Percentiles rank a stretch among this genome's conserved stretches.
Evolutionary conservation across 148 eudicot genomes (phyloP).

Genomic region (Camellia sinensis): DNA sequence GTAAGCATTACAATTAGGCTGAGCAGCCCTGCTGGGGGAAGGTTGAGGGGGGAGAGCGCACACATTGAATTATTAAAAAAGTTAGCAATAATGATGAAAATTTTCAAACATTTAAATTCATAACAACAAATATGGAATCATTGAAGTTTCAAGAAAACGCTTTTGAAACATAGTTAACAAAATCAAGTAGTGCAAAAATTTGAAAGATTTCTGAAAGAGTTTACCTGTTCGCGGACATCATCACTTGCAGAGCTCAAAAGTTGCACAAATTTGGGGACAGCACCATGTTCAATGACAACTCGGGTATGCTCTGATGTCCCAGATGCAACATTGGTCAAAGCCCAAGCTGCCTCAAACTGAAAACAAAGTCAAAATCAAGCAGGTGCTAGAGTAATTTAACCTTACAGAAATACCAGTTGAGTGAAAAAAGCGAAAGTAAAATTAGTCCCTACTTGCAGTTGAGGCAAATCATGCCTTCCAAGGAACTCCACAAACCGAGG

Average conservation of each 20-base stretch:
- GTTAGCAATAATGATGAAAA: not conserved
- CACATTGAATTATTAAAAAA: not conserved
- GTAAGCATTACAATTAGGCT: not conserved
- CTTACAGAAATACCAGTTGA: not conserved
- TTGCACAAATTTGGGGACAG: slow-evolving; percentile 82
- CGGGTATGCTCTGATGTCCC: slow-evolving; percentile 94
- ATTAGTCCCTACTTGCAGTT: slow-evolving; percentile 61
- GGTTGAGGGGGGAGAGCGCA: too few species aligned
- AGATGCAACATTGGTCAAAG: slow-evolving; percentile 90
- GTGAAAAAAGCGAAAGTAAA: not conserved
- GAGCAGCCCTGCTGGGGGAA: not conserved
- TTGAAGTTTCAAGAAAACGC: not conserved
- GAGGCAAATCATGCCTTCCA: slow-evolving; percentile 79
- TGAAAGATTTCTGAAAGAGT: not conserved
- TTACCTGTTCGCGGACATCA: slow-evolving; percentile 90
- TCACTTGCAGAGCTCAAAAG: slow-evolving; percentile 85
- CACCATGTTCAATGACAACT: slow-evolving; percentile 81
- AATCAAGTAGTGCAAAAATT: not conserved
- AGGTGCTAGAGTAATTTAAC: not conserved
- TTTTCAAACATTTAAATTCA: not conserved
- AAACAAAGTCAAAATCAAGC: slow-evolving; percentile 13
- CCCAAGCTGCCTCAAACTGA: slow-evolving; percentile 98
- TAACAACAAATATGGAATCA: not conserved
- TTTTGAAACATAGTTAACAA: not conserved
- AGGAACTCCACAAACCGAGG: slow-evolving; percentile 87